Evolutionary conservation across 352 stramenopile species (phyloP).

Genomic region (Phytophthora rubi): DNA sequence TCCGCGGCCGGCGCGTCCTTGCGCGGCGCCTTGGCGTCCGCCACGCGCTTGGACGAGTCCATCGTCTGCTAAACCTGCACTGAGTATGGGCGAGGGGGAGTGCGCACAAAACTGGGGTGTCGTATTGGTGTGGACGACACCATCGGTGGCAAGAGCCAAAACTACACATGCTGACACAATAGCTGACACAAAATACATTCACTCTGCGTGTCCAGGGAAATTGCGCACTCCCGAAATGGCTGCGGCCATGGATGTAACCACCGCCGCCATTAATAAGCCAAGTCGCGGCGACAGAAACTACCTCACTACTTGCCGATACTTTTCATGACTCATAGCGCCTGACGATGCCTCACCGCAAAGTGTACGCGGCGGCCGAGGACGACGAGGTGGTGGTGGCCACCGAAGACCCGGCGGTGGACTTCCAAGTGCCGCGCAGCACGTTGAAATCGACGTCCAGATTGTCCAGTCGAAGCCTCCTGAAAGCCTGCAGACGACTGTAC

Average conservation of each 20-base stretch:
- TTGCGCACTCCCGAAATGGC: background rate
- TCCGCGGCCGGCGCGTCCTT: constrained; percentile 49
- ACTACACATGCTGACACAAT: background rate
- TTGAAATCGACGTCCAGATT: background rate
- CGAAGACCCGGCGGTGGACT: background rate
- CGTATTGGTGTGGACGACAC: constrained; percentile 8
- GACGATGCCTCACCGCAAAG: constrained; percentile 33
- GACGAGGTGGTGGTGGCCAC: constrained; percentile 3
- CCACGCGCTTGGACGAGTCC: constrained; percentile 49
- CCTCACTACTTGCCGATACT: background rate
- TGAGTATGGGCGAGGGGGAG: constrained; percentile 10
- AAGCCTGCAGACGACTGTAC: constrained; percentile 15
- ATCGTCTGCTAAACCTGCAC: constrained; percentile 28
- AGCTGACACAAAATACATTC: too few species aligned
- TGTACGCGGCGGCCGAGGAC: constrained; percentile 20
- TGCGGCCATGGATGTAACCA: background rate
- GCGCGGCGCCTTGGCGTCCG: constrained; percentile 45
- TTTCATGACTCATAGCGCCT: background rate
- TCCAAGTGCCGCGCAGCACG: background rate
- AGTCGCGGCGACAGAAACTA: background rate
- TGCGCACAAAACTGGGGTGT: background rate
- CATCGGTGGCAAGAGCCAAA: background rate
- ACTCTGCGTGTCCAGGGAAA: background rate
- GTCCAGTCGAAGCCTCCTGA: constrained; percentile 9
- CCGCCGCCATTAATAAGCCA: too few species aligned